These are phyloP conservation scores for Platismatia glauca DNA, from an alignment of 495 filamentous ascomycete species.

Conservation along the genomic window DNA sequence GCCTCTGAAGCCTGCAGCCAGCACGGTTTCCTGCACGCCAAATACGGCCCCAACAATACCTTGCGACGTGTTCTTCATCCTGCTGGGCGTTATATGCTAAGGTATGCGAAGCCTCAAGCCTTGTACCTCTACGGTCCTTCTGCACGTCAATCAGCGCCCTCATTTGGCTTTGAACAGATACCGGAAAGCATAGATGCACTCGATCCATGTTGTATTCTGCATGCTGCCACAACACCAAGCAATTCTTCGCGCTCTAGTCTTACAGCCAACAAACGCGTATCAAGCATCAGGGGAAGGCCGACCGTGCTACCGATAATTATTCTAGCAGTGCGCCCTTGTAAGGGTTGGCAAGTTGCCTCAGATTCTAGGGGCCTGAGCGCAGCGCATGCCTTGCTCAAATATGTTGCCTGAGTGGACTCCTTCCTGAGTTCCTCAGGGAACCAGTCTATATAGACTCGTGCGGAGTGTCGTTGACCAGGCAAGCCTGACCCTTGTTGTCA, in stretches of 20 bases:
- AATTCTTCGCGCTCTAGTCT: too few species aligned
- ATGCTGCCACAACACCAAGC: too few species aligned
- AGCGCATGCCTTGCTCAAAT: too few species aligned
- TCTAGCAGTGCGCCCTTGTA: neutral
- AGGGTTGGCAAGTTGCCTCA: neutral
- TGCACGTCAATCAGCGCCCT: neutral
- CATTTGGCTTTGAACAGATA: neutral
- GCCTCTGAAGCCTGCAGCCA: neutral
- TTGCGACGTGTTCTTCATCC: neutral
- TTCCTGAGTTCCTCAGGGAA: too few species aligned
- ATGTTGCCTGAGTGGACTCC: too few species aligned
- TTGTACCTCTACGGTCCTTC: neutral
- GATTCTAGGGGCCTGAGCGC: too few species aligned
- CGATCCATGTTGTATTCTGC: neutral
- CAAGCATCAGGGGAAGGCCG: neutral
- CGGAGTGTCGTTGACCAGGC: slow-evolving; percentile 41
- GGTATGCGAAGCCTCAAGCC: neutral
- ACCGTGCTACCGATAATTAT: neutral
- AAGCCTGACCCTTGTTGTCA: slow-evolving; percentile 36
- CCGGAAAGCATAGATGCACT: neutral
- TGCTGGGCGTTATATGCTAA: neutral
- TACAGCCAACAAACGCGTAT: neutral
- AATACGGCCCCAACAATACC: neutral
- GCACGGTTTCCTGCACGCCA: neutral
- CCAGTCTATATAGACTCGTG: slow-evolving; percentile 36